Percentiles rank a stretch among this genome's conserved stretches.
Evolutionary conservation across 805 yeast species (phyloP).

Genomic region (Scheffersomyces coipomensis): DNA sequence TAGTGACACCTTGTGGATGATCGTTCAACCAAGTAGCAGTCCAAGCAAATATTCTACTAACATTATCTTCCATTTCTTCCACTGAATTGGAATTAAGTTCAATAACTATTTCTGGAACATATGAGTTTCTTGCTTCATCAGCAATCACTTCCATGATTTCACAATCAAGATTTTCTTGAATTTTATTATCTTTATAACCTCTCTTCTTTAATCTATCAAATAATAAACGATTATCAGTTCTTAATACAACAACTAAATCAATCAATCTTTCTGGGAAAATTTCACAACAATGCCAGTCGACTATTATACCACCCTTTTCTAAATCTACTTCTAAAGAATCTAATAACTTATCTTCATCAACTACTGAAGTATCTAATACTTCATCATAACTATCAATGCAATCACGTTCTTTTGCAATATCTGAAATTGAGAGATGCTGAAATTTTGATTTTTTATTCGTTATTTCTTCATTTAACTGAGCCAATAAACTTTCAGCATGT

Average conservation of each 20-base stretch:
- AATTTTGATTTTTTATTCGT: slow-evolving; percentile 23
- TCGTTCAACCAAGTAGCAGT: slow-evolving; percentile 68
- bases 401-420: slow-evolving; percentile 72
- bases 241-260: slow-evolving; percentile 86
- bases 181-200: slow-evolving; percentile 76
- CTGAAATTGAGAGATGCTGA: slow-evolving; percentile 65
- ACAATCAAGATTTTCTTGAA: slow-evolving; percentile 90
- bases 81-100: slow-evolving; percentile 70
- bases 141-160: slow-evolving; percentile 93
- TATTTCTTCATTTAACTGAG: slow-evolving; percentile 39
- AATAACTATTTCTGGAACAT: slow-evolving; percentile 77
- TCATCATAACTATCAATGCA: slow-evolving; percentile 86
- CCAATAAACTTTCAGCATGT: slow-evolving; percentile 60
- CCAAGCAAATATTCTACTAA: slow-evolving; percentile 76
- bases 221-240: slow-evolving; percentile 69
- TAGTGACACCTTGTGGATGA: slow-evolving; percentile 32
- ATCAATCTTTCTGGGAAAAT: slow-evolving; percentile 90
- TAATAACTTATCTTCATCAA: slow-evolving; percentile 85
- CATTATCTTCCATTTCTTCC: slow-evolving; percentile 81
- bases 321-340: slow-evolving; percentile 79
- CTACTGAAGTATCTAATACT: slow-evolving; percentile 79
- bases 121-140: slow-evolving; percentile 84
- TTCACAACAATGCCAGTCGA: slow-evolving; percentile 98
- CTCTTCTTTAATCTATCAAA: slow-evolving; percentile 76
- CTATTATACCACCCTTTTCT: slow-evolving; percentile 80